Base-by-base conservation (phyloP, 768 basidiomycete species). In the Pulveroboletus sp. region DNA sequence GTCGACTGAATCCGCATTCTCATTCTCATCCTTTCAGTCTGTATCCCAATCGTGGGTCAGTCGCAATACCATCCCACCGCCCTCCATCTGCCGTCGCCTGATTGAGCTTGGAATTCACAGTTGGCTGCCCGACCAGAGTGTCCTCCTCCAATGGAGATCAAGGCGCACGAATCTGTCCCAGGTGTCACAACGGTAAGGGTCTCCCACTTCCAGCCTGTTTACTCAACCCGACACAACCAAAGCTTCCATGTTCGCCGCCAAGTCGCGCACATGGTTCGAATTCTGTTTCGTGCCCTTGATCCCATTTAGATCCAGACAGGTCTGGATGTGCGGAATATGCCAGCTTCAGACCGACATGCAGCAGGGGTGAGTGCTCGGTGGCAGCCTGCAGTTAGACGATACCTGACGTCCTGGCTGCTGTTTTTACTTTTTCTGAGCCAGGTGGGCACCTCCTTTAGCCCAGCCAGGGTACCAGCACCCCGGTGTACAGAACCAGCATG, bases 261-360 rank as follows among this genome's bases (percentile, higher is more conserved):
- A 84, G 64, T 74, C 76, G 31, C 80, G 81, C 47, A 78, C 69
- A 33, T 89, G 86, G 87, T 84, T 90, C 61, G 84, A 87, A 66
- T 62, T 90, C 39, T 89, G 83, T 70, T 86, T 80, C 65, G 73
- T 90, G 13, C 87, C 84, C 21, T 67, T 90, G 49, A 66, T 89
- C 38, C 87, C 87, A 2, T 69, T 88, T 58, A 76, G 67, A 21
- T 76, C 76, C 42, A 77, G 77, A 47, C 78, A 77, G 47, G 68
- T 89, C 44, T 88, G 86, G 83, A 61, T 83, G 50, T 90, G 87
- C 66, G 73, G 73, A 21, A 86, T 83, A 51, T 90, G 87, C 61
- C 80, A 83, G 49, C 84, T 85, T 76, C 74, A 71, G 51, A 73
- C 77, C 9, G 74, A 75, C 3, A 70, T 75, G 58, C 75, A 76